phyloP scores from a whole-genome alignment of 257 asterid species.

The Petrea volubilis region DNA sequence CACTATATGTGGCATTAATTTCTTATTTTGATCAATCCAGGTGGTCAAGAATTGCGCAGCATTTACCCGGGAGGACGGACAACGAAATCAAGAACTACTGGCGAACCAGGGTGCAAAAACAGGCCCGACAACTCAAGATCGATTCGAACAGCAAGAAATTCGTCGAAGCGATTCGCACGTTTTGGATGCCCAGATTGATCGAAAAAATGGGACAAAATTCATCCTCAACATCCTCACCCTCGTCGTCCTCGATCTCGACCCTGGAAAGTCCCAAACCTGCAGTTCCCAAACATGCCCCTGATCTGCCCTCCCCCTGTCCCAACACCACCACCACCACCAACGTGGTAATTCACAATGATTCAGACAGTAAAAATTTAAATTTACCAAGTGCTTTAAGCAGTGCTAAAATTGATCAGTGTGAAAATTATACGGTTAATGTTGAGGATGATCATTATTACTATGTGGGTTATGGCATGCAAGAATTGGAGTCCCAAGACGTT shows the following conservation, averaged over 20 bases:
- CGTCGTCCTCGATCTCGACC: conserved; percentile 36
- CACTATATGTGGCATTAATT: too few species aligned
- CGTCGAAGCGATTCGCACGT: conserved; percentile 57
- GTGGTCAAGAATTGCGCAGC: conserved; percentile 86
- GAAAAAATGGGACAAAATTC: conserved; percentile 57
- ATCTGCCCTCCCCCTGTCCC: conserved; percentile 16
- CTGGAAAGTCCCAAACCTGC: conserved; percentile 30
- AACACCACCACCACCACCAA: conserved; percentile 11
- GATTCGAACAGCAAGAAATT: conserved; percentile 79
- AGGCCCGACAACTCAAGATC: conserved; percentile 72
- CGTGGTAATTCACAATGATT: background rate
- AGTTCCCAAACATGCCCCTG: conserved; percentile 23
- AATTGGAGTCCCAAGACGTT: conserved; percentile 29
- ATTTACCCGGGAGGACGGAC: conserved; percentile 83
- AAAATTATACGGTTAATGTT: conserved; percentile 10
- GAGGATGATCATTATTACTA: conserved; percentile 34
- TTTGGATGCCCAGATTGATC: conserved; percentile 74
- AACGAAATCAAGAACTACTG: conserved; percentile 89
- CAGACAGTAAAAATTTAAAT: background rate
- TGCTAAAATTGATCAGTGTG: conserved; percentile 1
- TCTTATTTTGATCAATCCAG: conserved; percentile 32
- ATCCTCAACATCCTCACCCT: conserved; percentile 29
- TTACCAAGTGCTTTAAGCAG: background rate
- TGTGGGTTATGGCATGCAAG: conserved; percentile 42
- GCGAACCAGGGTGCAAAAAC: conserved; percentile 91